Evolutionary conservation across 805 yeast species (phyloP), one percentile per base, ranked within the genome.

Genomic region (Sungouiozyma intestinalis): DNA sequence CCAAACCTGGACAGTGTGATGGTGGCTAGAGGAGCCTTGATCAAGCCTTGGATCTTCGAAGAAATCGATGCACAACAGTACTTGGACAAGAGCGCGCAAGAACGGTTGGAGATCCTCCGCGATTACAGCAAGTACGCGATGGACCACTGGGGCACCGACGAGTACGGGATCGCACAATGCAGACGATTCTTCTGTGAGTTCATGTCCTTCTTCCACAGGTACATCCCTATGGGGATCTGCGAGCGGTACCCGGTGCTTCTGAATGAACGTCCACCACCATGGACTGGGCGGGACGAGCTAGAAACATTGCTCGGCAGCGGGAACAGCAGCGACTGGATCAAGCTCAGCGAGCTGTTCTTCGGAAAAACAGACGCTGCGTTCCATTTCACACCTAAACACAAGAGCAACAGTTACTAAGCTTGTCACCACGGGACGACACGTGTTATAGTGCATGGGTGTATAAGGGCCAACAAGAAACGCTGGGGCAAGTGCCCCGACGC

Each of bases 1-100:
- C 74, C 74, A 24, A 82, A 83, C 17, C 79, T 90, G 44, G 98
- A 92, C 65, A 78, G 92, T 24, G 94, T 87, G 15, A 92, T 94
- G 97, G 85, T 92, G 42, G 98, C 97, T 2, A 75, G 99, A 56
- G 98, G 97, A 43, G 97, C 97, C 2, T 73, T 92, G 49, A 88
- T 92, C 60, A 92, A 92, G 65, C 99, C 99, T 31, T 92, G 99
- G 99, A 85, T 92, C 40, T 92, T 90, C 53, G 97, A 92, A 66
- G 99, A 92, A 65, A 76, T 92, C 43, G 94, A 90, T 45, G 71
- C 90, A 5, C 77, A 79, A 53, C 97, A 92, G 63, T 79, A 86
- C 60, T 64, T 92, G 48, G 99, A 92, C 62, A 92, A 90, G 66
- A 70, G 85, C 2, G 80, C 95, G n/a, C 69, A 81, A 16, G 97